A percentile compares a stretch with the other conserved stretches of the same genome.
Evolutionary conservation across 768 basidiomycete species (phyloP).

Genomic region (Psilocybe cyanescens): DNA sequence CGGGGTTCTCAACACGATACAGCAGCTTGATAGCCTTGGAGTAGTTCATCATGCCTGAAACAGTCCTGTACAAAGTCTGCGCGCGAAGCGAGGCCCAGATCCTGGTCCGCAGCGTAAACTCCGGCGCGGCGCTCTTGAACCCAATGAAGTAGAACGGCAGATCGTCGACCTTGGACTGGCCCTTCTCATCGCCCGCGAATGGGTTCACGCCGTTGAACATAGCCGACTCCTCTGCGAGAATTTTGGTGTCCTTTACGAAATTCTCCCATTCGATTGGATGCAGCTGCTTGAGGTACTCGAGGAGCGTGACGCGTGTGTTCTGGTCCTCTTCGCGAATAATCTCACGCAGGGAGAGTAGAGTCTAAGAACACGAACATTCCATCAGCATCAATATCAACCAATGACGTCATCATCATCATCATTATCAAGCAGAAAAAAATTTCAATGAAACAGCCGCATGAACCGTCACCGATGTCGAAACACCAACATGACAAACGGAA

Average conservation of each 20-base stretch:
- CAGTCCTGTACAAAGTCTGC: slow-evolving; percentile 97
- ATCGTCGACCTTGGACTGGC: slow-evolving; percentile 83
- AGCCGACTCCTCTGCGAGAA: slow-evolving; percentile 93
- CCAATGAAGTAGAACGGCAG: slow-evolving; percentile 98
- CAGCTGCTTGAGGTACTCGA: slow-evolving; percentile 98
- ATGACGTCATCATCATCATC: neutral
- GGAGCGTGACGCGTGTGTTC: slow-evolving; percentile 93
- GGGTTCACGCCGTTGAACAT: slow-evolving; percentile 81
- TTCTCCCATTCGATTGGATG: slow-evolving; percentile 99
- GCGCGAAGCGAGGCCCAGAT: slow-evolving; percentile 99
- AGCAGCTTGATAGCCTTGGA: slow-evolving; percentile 98
- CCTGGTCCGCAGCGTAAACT: slow-evolving; percentile 97
- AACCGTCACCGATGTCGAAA: neutral
- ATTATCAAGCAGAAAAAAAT: neutral
- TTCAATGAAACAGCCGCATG: neutral
- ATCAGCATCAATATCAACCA: slow-evolving; percentile 3
- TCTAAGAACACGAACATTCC: slow-evolving; percentile 47
- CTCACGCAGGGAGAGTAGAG: slow-evolving; percentile 92
- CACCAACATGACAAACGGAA: neutral
- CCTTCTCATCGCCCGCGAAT: slow-evolving; percentile 77
- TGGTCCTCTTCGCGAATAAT: slow-evolving; percentile 99
- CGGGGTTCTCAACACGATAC: slow-evolving; percentile 99
- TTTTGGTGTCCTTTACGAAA: slow-evolving; percentile 99
- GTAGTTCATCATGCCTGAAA: slow-evolving; percentile 99
- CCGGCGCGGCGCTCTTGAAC: slow-evolving; percentile 98